Evolutionary conservation across 2,329 filamentous ascomycete species (phyloP).

Genomic region (Colletotrichum eremochloae): DNA sequence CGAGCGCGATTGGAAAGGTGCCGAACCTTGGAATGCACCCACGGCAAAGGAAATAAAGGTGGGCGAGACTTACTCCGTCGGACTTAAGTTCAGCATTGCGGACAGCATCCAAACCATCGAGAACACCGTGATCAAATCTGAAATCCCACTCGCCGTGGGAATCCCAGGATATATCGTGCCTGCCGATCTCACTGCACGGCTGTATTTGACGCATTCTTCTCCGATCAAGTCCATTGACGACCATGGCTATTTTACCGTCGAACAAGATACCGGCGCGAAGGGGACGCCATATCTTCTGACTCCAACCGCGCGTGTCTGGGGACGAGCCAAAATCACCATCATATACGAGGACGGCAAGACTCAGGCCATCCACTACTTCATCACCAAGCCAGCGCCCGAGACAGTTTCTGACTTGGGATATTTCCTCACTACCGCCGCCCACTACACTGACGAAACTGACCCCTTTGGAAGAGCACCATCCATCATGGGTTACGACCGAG

Average conservation of each 20-base stretch:
- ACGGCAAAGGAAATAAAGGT: constrained; percentile 60
- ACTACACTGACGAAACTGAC: constrained; percentile 64
- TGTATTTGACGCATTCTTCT: constrained; percentile 59
- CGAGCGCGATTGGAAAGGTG: constrained; percentile 66
- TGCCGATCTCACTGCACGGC: constrained; percentile 58
- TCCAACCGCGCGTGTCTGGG: constrained; percentile 60
- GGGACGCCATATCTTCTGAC: constrained; percentile 56
- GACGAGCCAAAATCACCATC: constrained; percentile 62
- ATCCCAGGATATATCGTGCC: constrained; percentile 69
- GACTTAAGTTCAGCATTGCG: constrained; percentile 64
- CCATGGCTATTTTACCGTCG: constrained; percentile 51
- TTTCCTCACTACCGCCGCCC: constrained; percentile 68
- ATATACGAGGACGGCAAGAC: constrained; percentile 60
- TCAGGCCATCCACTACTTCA: constrained; percentile 69
- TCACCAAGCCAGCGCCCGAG: constrained; percentile 62
- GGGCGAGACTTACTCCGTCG: constrained; percentile 61
- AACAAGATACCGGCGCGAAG: constrained; percentile 27
- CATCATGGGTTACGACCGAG: constrained; percentile 69
- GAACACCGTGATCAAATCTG: constrained; percentile 57
- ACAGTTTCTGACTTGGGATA: constrained; percentile 61
- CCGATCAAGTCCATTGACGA: constrained; percentile 56
- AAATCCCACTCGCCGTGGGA: constrained; percentile 63
- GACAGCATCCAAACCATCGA: constrained; percentile 59
- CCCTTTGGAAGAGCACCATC: constrained; percentile 68
- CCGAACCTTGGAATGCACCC: constrained; percentile 66